phyloP scores from a whole-genome alignment of 2,329 filamentous ascomycete genomes.

The Aureobasidium sp. region DNA sequence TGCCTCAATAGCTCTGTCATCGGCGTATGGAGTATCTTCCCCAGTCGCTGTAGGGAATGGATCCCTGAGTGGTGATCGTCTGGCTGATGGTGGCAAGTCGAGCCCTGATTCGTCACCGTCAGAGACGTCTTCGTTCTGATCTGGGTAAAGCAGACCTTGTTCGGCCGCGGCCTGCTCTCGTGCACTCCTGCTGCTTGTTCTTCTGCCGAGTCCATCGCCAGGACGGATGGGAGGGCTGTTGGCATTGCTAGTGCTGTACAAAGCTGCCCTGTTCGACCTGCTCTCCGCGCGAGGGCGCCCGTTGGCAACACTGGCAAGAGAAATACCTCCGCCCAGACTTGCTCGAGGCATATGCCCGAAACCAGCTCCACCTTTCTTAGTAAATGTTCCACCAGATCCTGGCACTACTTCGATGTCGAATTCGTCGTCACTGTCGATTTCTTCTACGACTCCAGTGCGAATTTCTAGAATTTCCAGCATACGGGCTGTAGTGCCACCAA shows the following conservation, averaged over 20 bases:
- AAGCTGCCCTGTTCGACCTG: slow-evolving; percentile 42
- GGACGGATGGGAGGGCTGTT: slow-evolving; percentile 39
- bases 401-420: slow-evolving; percentile 79
- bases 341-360: slow-evolving; percentile 68
- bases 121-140: slow-evolving; percentile 31
- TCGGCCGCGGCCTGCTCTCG: slow-evolving; percentile 37
- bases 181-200: slow-evolving; percentile 41
- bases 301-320: slow-evolving; percentile 39
- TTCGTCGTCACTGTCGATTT: slow-evolving; percentile 95
- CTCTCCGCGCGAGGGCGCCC: slow-evolving; percentile 19
- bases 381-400: slow-evolving; percentile 62
- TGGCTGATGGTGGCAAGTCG: slow-evolving; percentile 50
- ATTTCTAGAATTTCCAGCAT: slow-evolving; percentile 98
- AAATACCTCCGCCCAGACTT: slow-evolving; percentile 42
- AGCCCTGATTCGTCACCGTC: slow-evolving; percentile 48
- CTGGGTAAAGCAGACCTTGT: slow-evolving; percentile 46
- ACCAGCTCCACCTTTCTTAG: slow-evolving; percentile 67
- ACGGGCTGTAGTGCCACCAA: slow-evolving; percentile 90
- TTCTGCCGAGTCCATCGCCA: slow-evolving; percentile 38
- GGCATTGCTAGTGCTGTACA: slow-evolving; percentile 50
- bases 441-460: slow-evolving; percentile 88
- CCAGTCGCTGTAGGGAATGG: slow-evolving; percentile 16
- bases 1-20: slow-evolving; percentile 15
- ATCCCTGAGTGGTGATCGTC: slow-evolving; percentile 29
- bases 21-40: slow-evolving; percentile 12